A percentile compares a stretch with the other conserved stretches of the same genome.
These are phyloP conservation scores for Podosphaera fusca DNA, from an alignment of 2,329 filamentous ascomycete species.

Conservation along the genomic window DNA sequence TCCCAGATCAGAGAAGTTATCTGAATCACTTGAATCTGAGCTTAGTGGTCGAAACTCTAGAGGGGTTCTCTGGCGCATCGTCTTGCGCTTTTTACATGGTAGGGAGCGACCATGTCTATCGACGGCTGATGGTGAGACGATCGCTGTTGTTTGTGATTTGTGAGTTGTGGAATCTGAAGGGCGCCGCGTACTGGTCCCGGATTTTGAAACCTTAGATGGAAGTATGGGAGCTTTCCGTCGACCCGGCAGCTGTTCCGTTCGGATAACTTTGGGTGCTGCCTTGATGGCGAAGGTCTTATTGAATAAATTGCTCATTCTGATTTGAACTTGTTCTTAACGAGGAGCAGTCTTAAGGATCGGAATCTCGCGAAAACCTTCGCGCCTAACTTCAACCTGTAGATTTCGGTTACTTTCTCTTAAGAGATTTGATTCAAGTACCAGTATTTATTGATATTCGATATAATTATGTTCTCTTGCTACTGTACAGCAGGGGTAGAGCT, in stretches of 20 bases:
- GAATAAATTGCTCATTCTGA: conserved; percentile 2
- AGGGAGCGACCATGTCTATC: conserved; percentile 3
- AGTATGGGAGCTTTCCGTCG: conserved; percentile 4
- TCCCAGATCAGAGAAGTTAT: conserved; percentile 1
- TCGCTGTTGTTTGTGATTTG: background rate
- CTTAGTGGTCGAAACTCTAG: conserved; percentile 5
- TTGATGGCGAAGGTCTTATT: conserved; percentile 5
- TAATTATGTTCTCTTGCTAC: no score
- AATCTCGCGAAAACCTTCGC: no score
- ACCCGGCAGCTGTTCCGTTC: conserved; percentile 2
- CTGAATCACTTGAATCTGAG: conserved; percentile 5
- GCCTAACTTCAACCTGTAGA: no score
- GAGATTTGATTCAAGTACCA: no score
- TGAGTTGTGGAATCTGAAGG: background rate
- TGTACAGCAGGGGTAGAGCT: no score
- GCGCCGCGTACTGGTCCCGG: background rate
- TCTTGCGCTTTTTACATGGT: conserved; percentile 6
- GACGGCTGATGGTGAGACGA: conserved; percentile 2
- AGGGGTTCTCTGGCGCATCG: conserved; percentile 7
- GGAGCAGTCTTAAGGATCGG: no score
- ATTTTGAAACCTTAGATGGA: conserved; percentile 3
- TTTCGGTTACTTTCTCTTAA: no score
- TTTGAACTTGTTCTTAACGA: no score
- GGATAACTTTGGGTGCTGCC: conserved; percentile 4
- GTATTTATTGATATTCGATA: no score